phyloP scores from a whole-genome alignment of 139 green algal species.

The Coelastrella sp. region DNA sequence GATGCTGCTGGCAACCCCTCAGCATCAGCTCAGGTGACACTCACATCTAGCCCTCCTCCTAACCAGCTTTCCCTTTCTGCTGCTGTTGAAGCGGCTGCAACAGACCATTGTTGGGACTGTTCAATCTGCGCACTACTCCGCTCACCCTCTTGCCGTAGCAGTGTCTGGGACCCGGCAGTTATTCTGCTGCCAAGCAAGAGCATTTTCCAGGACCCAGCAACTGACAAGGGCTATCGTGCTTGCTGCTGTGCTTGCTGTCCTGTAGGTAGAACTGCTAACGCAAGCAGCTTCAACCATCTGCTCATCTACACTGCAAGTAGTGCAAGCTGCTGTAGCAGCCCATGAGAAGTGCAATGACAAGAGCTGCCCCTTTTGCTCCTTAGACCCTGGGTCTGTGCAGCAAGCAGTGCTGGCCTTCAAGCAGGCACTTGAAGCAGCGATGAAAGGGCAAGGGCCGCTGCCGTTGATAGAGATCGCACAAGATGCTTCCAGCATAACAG shows the following conservation, averaged over 20 bases:
- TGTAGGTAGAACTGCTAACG: background rate
- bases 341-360: slow-evolving; percentile 47
- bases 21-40: slow-evolving; percentile 2
- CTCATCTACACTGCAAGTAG: slow-evolving; percentile 8
- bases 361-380: slow-evolving; percentile 44
- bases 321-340: slow-evolving; percentile 37
- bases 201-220: too few relatives aligned
- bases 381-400: slow-evolving; percentile 33
- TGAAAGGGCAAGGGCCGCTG: slow-evolving; percentile 40
- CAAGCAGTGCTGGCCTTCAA: slow-evolving; percentile 42
- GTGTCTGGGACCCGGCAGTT: too few relatives aligned
- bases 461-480: slow-evolving; percentile 38
- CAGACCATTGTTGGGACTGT: too few relatives aligned
- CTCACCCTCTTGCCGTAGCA: too few relatives aligned
- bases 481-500: slow-evolving; percentile 21
- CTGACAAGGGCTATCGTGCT: too few relatives aligned
- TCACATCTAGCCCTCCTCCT: too few relatives aligned
- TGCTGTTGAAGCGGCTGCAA: too few relatives aligned
- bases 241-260: background rate
- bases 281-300: background rate
- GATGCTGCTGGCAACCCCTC: background rate
- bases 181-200: background rate
- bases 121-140: too few relatives aligned
- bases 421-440: slow-evolving; percentile 34
- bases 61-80: too few relatives aligned